phyloP scores from a whole-genome alignment of 805 yeast genomes.

The Schwanniomyces polymorphus region DNA sequence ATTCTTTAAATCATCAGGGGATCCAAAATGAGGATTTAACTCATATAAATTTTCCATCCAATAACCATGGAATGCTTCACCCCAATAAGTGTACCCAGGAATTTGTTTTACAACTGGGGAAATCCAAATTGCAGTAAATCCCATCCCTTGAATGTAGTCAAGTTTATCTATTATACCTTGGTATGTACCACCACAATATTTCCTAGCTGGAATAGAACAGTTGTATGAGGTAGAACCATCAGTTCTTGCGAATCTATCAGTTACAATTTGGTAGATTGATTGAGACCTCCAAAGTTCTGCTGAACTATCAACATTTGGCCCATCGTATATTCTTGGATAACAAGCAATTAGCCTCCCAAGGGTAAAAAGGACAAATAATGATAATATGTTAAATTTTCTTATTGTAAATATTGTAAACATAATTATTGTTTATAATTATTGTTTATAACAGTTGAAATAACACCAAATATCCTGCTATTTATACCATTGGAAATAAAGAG shows the following conservation, averaged over 20 bases:
- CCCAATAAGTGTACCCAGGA: not conserved
- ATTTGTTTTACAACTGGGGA: conserved; percentile 33
- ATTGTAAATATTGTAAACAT: no score
- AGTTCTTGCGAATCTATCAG: conserved; percentile 14
- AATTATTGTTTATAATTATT: no score
- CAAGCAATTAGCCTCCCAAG: no score
- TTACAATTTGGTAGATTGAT: conserved; percentile 59
- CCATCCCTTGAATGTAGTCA: conserved; percentile 51
- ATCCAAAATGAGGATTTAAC: not conserved
- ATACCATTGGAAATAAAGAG: no score
- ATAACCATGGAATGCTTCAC: conserved; percentile 1
- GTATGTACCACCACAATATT: conserved; percentile 40
- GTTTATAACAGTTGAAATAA: no score
- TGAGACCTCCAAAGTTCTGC: conserved; percentile 49
- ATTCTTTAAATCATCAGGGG: not conserved
- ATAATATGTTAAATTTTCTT: no score
- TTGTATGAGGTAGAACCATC: not conserved
- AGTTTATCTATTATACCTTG: conserved; percentile 53
- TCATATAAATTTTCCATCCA: not conserved
- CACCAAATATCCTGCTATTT: no score
- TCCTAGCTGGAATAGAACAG: not conserved
- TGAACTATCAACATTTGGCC: not conserved
- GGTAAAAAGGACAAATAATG: no score
- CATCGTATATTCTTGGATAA: not conserved
- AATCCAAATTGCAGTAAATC: conserved; percentile 56